Evolutionary conservation across 2,329 filamentous ascomycete species (phyloP).

Genomic region (Curvularia eragrostidis): DNA sequence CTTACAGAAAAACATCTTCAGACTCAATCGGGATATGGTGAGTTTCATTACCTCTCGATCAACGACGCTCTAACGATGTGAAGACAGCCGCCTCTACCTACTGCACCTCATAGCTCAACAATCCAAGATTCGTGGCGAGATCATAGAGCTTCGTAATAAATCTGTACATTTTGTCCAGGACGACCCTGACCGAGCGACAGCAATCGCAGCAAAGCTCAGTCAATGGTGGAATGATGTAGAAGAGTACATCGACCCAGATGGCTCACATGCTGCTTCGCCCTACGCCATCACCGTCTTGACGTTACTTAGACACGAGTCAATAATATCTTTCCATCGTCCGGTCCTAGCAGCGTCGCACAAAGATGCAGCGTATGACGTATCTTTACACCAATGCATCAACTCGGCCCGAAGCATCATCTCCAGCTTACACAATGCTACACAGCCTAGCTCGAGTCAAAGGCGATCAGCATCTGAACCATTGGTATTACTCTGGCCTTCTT

Average conservation of each 20-base stretch:
- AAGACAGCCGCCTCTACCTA: slow-evolving; percentile 24
- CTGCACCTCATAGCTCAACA: slow-evolving; percentile 54
- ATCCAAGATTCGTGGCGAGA: slow-evolving; percentile 58
- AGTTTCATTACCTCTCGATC: neutral
- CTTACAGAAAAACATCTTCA: slow-evolving; percentile 55
- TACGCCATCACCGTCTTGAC: slow-evolving; percentile 54
- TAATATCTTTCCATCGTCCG: slow-evolving; percentile 60
- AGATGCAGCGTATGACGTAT: slow-evolving; percentile 55
- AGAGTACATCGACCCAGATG: slow-evolving; percentile 54
- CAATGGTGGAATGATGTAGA: slow-evolving; percentile 64
- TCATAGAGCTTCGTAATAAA: slow-evolving; percentile 62
- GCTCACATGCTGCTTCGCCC: slow-evolving; percentile 24
- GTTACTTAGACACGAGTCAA: slow-evolving; percentile 58
- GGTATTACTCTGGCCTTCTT: slow-evolving; percentile 59
- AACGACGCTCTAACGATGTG: neutral
- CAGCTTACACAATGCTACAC: slow-evolving; percentile 45
- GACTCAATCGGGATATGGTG: slow-evolving; percentile 19
- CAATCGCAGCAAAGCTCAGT: slow-evolving; percentile 58
- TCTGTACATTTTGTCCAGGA: slow-evolving; percentile 56
- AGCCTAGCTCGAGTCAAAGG: neutral
- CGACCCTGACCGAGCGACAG: slow-evolving; percentile 52
- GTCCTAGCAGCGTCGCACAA: slow-evolving; percentile 56
- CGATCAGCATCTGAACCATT: neutral
- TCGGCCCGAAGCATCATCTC: slow-evolving; percentile 59
- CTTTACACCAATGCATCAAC: slow-evolving; percentile 60